Evolutionary conservation across 768 basidiomycete genomes (phyloP).

Genomic region (Tylopilus intermedius): DNA sequence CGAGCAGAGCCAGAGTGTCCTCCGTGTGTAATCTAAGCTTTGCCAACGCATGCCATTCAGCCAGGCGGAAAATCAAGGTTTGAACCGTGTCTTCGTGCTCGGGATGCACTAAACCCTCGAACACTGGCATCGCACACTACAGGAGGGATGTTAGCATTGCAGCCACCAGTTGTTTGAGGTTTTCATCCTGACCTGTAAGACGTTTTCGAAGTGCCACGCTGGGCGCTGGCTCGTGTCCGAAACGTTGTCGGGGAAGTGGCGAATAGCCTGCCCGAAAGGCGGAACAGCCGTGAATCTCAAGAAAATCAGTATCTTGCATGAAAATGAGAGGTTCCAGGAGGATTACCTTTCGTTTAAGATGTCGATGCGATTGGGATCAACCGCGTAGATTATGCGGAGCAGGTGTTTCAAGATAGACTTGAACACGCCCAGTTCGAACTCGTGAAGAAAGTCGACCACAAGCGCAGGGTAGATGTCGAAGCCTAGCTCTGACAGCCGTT

Average conservation of each 20-base stretch:
- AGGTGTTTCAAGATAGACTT: neutral
- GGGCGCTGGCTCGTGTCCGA: conserved; percentile 34
- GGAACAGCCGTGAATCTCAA: neutral
- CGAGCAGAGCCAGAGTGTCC: too few species aligned
- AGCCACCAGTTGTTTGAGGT: too few species aligned
- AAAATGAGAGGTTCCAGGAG: too few species aligned
- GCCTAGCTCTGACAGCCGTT: neutral
- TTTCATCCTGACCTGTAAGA: conserved; percentile 9
- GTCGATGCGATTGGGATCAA: neutral
- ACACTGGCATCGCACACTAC: conserved; percentile 27
- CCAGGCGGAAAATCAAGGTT: conserved; percentile 18
- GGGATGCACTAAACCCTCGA: conserved; percentile 34
- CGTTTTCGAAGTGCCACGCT: conserved; percentile 8
- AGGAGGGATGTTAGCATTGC: too few species aligned
- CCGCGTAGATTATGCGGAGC: neutral
- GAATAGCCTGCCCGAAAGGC: conserved; percentile 23
- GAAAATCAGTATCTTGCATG: too few species aligned
- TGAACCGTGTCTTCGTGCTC: conserved; percentile 19
- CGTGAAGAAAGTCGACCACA: neutral
- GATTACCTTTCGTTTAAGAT: neutral
- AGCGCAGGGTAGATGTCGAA: neutral
- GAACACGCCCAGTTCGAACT: neutral
- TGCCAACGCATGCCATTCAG: conserved; percentile 14
- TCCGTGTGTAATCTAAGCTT: too few species aligned
- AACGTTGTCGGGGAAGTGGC: conserved; percentile 32